Evolutionary conservation across 2,329 filamentous ascomycete species (phyloP), one percentile per base, ranked within the genome.

Genomic region (Microdochium trichocladiopsis): DNA sequence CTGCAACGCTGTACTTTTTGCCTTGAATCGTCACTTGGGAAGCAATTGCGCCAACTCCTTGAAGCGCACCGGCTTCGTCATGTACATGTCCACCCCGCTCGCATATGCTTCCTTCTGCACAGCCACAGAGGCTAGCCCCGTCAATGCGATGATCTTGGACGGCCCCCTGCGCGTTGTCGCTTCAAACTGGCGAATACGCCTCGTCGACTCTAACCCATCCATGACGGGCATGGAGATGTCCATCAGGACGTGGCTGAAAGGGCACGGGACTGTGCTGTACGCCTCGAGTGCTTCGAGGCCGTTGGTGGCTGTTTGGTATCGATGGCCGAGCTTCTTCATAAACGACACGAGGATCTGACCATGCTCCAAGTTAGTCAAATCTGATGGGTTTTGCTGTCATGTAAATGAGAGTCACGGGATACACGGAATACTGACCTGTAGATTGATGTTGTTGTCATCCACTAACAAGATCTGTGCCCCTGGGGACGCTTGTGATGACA

Each of bases 171-270:
- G n/a, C 16, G n/a, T 18, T 45, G 14, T 12, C 22, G 8, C 28
- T 58, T 81, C 78, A 18, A 76, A 68, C 2, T 70, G 67, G 3
- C 78, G 70, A 21, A 81, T 80, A 51, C 66, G 68, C 10, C 69
- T 66, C 9, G 77, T 80, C 0, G 75, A 69, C 21, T 73, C 72
- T 14, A 78, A 65, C 0, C 76, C 76, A 56, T 82, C 72, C 57
- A 82, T 73, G 4, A 80, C 66, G 0, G 79, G 79, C 79, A 82
- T 82, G 61, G 70, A 75, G 6, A 80, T 72, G 56, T 82, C 79
- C 69, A 72, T 72, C 1, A 72, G 59, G 2, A 72, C 56, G 23
- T 64, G 69, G 49, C 68, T 66, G 37, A 71, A 72, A 2, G 52
- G 53, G 22, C 50, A n/a, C 25, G 56, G 57, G 41, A 58, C 52